Evolutionary conservation across 2,329 filamentous ascomycete species (phyloP).

Genomic region (Colletotrichum scovillei): DNA sequence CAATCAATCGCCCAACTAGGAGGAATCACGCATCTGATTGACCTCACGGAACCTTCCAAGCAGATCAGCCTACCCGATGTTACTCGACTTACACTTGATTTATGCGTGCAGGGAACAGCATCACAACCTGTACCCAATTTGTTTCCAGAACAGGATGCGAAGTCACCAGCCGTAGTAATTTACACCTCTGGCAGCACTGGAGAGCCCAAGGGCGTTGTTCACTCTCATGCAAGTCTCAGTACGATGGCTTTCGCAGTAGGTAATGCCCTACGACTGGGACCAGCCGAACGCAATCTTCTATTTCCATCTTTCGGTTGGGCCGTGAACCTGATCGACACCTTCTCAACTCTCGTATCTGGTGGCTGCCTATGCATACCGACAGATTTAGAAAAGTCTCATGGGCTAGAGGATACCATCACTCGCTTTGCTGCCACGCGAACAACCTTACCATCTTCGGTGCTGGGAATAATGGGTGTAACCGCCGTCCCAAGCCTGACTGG

Average conservation of each 20-base stretch:
- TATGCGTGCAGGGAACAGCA: neutral
- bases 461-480: neutral
- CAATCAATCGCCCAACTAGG: neutral
- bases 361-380: slow-evolving; percentile 1
- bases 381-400: neutral
- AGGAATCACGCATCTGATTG: neutral
- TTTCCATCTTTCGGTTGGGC: neutral
- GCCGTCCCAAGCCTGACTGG: neutral
- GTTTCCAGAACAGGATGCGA: neutral
- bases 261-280: neutral
- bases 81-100: neutral
- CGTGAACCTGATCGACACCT: neutral
- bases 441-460: neutral
- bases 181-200: slow-evolving; percentile 66
- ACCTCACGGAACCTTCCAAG: neutral
- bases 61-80: slow-evolving; percentile 1
- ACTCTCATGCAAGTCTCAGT: slow-evolving; percentile 35
- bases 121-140: neutral
- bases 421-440: neutral
- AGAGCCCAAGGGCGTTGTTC: slow-evolving; percentile 60
- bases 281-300: slow-evolving; percentile 6
- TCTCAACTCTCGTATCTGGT: neutral
- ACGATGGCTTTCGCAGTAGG: slow-evolving; percentile 39
- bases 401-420: slow-evolving; percentile 1
- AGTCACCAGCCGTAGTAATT: slow-evolving; percentile 50